phyloP scores from a whole-genome alignment of 306 rosid species.

The Trichosanthes cucumerina region DNA sequence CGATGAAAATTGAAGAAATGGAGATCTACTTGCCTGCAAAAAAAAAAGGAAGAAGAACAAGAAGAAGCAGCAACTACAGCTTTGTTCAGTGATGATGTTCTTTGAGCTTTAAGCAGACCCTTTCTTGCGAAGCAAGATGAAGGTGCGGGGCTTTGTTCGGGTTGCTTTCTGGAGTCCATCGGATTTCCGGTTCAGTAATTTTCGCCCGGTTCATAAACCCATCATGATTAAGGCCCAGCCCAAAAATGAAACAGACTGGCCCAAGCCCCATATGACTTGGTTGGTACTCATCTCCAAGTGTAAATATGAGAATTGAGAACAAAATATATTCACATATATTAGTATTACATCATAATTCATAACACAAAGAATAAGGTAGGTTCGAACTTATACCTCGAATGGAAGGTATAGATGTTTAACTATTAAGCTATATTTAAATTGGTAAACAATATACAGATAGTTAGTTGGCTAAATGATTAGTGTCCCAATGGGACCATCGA shows the following conservation, averaged over 20 bases:
- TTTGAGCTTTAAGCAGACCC: constrained; percentile 2
- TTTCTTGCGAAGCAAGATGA: constrained; percentile 12
- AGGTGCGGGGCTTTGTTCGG: background rate
- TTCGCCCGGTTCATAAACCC: background rate
- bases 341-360: no score
- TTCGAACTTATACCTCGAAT: no score
- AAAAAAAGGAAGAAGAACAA: background rate
- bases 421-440: no score
- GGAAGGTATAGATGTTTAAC: no score
- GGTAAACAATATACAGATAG: no score
- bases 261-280: background rate
- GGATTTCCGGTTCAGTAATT: background rate
- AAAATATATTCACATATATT: no score
- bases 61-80: background rate
- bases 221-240: background rate
- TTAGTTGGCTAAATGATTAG: no score
- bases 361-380: no score
- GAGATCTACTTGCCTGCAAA: constrained; percentile 1
- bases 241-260: background rate
- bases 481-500: no score
- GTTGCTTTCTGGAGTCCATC: background rate
- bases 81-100: background rate
- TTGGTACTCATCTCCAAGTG: no score
- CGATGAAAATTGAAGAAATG: background rate
- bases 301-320: no score